Base-by-base conservation (phyloP, 306 rosid genomes). In the Vigna angularis region DNA sequence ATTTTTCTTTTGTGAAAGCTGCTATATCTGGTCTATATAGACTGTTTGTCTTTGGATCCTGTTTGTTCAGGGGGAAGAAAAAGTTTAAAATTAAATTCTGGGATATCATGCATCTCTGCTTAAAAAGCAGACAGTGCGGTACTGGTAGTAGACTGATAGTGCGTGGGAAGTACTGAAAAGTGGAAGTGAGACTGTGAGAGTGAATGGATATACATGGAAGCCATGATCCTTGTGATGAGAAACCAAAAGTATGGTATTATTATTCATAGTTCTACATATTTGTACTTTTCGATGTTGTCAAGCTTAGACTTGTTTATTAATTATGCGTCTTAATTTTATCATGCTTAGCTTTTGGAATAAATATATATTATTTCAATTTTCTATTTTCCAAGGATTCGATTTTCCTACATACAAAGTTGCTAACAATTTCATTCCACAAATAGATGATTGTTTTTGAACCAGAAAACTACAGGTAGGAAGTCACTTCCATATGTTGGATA, bases 21-120 rank as follows among this genome's bases (percentile, higher is more conserved):
- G 77, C 73, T 84, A 18, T 40, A 38, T 66, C 71, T 42, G 52
- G 80, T 52, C 76, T 72, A 69, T 22, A 24, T 11, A 69, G 77
- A 73, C 83, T 72, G 81, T 83, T 58, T 84, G 82, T 87, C 83
- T 82, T 85, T 87, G 83, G 81, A 79, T 76, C 78, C 80, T 82
- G 79, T 85, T 87, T 74, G 82, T 15, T 80, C 36, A 82, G 76
- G 66, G 71, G 70, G 85, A 83, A 79, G 87, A 79, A 85, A 85
- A 86, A 80, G 87, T 61, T 73, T 47, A 36, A 82, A 79, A 77
- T 52, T 38, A 72, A 26, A 49, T 79, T 84, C 79, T 87, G 81
- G 76, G 78, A 74, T 85, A 87, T 80, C 68, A 79, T 86, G 61
- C 48, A 74, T 68, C 30, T 74, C 77, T 74, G 84, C 87, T 87